Evolutionary conservation across 139 green algal genomes (phyloP), one percentile per base, ranked within the genome.

Genomic region (Chlamydomonas asymmetrica): DNA sequence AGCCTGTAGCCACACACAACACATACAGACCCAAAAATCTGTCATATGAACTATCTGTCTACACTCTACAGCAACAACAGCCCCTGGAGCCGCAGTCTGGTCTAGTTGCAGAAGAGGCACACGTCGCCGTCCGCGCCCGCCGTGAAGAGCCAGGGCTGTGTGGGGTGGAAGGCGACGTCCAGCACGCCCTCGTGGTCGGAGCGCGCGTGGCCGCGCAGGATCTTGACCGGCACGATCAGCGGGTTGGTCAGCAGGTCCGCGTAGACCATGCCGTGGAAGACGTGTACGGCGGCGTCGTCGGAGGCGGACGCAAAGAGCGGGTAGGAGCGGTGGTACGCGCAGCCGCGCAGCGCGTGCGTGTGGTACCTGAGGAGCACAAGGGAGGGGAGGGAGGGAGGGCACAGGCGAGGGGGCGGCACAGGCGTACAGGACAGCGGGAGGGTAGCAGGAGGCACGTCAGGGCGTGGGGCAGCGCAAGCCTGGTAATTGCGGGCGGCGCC

Each of bases 191-290:
- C 60, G 48, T 69, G 80, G 50, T 92, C 73, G 0, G 79, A 75
- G 35, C 89, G 57, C 23, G 71, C 81, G 52, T 91, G 87, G 6
- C 83, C 82, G 1, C 74, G 66, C 66, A 93, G 76, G 23, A 93
- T 85, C 68, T 93, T 92, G 54, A 97, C 85, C 2, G 96, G 96
- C 38, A 99, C 96, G 59, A 99, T 97, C 37, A 99, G 85, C 6
- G 96, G 93, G 82, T 98, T 99, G 40, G 91, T 96, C 80, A 98
- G 80, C 45, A 99, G 83, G 77, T 99, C 95, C 27, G 86, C 66
- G 79, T 97, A 99, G 3, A 99, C 95, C 86, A 94, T 97, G 49
- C 94, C 95, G 78, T 98, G 95, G 80, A 97, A 96, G 18, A 99
- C 90, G 64, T 99, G 96, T 5, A 84, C 80, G 2, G 84, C 89